Percentiles rank a stretch among this genome's conserved stretches.
Evolutionary conservation across 768 basidiomycete species (phyloP).

Genomic region (Xerocomus spinulosus): DNA sequence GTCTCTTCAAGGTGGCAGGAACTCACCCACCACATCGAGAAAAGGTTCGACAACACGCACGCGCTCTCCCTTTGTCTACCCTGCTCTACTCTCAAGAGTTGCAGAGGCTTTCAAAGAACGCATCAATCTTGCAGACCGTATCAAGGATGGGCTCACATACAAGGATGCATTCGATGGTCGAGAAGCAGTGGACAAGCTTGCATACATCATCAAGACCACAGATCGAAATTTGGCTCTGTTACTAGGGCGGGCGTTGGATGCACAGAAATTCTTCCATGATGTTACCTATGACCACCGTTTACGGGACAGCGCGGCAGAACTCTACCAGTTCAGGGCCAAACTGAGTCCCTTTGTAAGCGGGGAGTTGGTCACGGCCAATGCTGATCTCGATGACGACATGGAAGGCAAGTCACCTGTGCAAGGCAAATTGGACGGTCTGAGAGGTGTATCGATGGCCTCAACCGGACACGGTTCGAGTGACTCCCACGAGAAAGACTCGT

Average conservation of each 20-base stretch:
- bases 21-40: slow-evolving; percentile 33
- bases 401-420: slow-evolving; percentile 28
- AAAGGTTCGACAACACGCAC: slow-evolving; percentile 35
- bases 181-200: slow-evolving; percentile 94
- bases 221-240: slow-evolving; percentile 94
- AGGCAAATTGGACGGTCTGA: slow-evolving; percentile 13
- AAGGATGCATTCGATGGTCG: slow-evolving; percentile 96
- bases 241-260: slow-evolving; percentile 92
- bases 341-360: slow-evolving; percentile 84
- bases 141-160: slow-evolving; percentile 95
- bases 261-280: slow-evolving; percentile 99
- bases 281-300: slow-evolving; percentile 98
- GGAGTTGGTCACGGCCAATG: slow-evolving; percentile 43
- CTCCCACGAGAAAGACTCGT: slow-evolving; percentile 33
- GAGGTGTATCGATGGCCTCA: slow-evolving; percentile 24
- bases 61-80: slow-evolving; percentile 80
- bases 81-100: slow-evolving; percentile 92
- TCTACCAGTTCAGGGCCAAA: slow-evolving; percentile 90
- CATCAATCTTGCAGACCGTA: slow-evolving; percentile 67
- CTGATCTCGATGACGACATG: slow-evolving; percentile 35
- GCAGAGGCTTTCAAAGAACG: slow-evolving; percentile 90
- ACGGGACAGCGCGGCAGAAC: slow-evolving; percentile 79
- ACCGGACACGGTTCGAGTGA: slow-evolving; percentile 33
- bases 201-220: slow-evolving; percentile 97
- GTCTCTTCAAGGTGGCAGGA: slow-evolving; percentile 37